Evolutionary conservation across 345 rosid species (phyloP).

Genomic region (Excoecaria cochinchinensis): DNA sequence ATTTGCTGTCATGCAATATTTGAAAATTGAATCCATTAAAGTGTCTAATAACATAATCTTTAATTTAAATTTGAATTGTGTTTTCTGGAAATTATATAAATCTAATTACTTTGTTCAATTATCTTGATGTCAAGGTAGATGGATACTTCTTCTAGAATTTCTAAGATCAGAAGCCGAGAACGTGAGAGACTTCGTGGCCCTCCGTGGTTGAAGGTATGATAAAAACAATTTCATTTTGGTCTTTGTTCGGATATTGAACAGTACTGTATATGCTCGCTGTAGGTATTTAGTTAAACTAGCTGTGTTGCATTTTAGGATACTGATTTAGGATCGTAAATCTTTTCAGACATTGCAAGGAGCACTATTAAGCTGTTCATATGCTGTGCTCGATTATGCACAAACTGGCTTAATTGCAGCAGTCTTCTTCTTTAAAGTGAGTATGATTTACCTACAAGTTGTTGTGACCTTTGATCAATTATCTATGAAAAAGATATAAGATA

Average conservation of each 20-base stretch:
- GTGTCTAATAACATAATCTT: background rate
- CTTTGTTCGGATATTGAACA: background rate
- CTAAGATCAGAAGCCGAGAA: slow-evolving; percentile 84
- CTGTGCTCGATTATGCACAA: slow-evolving; percentile 91
- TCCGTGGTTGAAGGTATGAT: slow-evolving; percentile 85
- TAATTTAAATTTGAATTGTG: background rate
- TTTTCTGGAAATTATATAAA: background rate
- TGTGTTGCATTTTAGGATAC: slow-evolving; percentile 10
- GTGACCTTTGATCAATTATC: slow-evolving; percentile 4
- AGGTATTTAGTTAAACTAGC: background rate
- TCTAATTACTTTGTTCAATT: slow-evolving; percentile 20
- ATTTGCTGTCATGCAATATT: background rate
- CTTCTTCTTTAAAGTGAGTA: slow-evolving; percentile 85
- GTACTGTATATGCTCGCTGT: background rate
- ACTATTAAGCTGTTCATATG: slow-evolving; percentile 71
- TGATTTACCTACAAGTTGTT: slow-evolving; percentile 17
- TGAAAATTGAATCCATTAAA: background rate
- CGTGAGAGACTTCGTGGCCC: slow-evolving; percentile 96
- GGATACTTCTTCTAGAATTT: slow-evolving; percentile 96
- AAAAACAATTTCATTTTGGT: background rate
- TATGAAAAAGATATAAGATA: background rate
- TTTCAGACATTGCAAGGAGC: slow-evolving; percentile 82
- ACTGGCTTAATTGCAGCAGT: slow-evolving; percentile 97
- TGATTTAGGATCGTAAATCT: slow-evolving; percentile 1
- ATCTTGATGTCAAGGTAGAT: slow-evolving; percentile 69